phyloP scores from a whole-genome alignment of 805 yeast species.

The Pachysolen tannophilus region DNA sequence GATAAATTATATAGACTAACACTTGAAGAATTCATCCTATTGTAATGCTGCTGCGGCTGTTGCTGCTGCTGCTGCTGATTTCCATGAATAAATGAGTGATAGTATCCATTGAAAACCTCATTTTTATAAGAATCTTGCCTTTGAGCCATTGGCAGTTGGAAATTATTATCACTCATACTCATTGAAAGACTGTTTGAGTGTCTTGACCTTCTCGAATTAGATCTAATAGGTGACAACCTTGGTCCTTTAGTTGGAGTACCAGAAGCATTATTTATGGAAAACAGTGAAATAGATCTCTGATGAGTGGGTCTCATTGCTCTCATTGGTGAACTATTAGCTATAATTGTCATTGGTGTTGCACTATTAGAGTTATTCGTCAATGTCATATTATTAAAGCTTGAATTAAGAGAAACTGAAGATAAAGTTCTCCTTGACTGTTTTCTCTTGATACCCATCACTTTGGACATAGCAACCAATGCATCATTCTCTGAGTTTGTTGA shows the following conservation, averaged over 20 bases:
- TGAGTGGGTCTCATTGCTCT: constrained; percentile 4
- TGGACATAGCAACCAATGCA: constrained; percentile 6
- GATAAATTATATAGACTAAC: too few relatives aligned
- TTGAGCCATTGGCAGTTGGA: background rate
- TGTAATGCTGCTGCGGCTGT: constrained; percentile 3
- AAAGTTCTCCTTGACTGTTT: constrained; percentile 6
- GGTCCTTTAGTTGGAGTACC: background rate
- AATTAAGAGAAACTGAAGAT: constrained; percentile 6
- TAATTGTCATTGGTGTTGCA: constrained; percentile 2
- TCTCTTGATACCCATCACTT: constrained; percentile 7
- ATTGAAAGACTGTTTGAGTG: constrained; percentile 6
- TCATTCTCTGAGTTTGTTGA: constrained; percentile 2
- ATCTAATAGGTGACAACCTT: constrained; percentile 7
- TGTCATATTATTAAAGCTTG: constrained; percentile 7
- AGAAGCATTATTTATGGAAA: constrained; percentile 1
- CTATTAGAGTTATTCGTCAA: constrained; percentile 3
- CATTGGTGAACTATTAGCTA: background rate
- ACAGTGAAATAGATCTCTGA: constrained; percentile 6
- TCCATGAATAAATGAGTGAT: constrained; percentile 9
- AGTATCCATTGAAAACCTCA: background rate
- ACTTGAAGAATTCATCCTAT: constrained; percentile 1
- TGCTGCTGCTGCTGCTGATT: constrained; percentile 1
- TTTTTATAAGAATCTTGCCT: background rate
- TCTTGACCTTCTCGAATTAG: background rate
- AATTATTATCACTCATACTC: background rate